Base-by-base conservation (phyloP, 2,329 filamentous ascomycete species). In the Helotiales sp. region DNA sequence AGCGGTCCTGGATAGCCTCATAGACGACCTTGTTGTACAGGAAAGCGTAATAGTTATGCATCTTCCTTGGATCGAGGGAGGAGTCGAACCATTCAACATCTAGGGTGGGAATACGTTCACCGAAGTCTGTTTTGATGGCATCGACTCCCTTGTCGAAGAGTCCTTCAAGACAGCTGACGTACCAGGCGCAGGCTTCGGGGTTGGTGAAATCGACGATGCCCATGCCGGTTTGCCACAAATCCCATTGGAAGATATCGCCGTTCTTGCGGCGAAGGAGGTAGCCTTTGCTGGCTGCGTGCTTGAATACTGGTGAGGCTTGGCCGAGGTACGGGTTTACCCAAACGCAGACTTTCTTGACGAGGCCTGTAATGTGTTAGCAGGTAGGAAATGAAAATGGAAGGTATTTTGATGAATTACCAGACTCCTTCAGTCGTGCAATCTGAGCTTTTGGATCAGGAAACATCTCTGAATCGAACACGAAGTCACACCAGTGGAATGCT, bases 1-100 rank as follows among this genome's bases (percentile, higher is more conserved):
- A 82, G 22, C 76, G 71, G 20, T 79, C 78, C 68, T 84, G 82
- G 30, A 89, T 78, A 1, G 84, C 81, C 68, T 87, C 82, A 68
- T 86, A 89, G 3, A 89, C 86, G 43, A 83, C 75, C 72, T 86
- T 84, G 79, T 89, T 89, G 79, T 88, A 89, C 1, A 88, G 78
- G 70, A 86, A 86, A 0, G 87, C 81, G 73, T 89, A 89, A 78
- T 84, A 89, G 75, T 89, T 89, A 77, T 89, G 87, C 87, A 89
- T 89, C 58, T 84, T 83, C 37, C 74, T 80, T 2, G 86, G 83
- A 70, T 88, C 82, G 1, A 77, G 66, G 17, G 78, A 81, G 37
- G 78, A 75, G 67, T 88, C 84, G 67, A 83, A 79, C 81, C 86
- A 89, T 58, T 82, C 77, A 1, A 88, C 82, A 64, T 85, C 83